These are phyloP conservation scores for apple (Malus domestica) DNA, from an alignment of 306 rosid species.

Conservation along the genomic window ASM211411v1 NC_041790.1:31447501-31448000, in stretches of 20 bases:
- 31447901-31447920: background rate
- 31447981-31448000: constrained; percentile 39
- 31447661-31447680: too few relatives aligned
- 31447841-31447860: background rate
- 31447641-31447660: too few relatives aligned
- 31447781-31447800: background rate
- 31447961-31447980: constrained; percentile 38
- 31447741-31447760: background rate
- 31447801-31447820: background rate
- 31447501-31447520: too few relatives aligned
- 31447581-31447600: too few relatives aligned
- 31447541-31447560: too few relatives aligned
- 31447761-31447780: background rate
- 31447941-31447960: constrained; percentile 10
- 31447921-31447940: constrained; percentile 5
- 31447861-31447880: constrained; percentile 6
- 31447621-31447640: background rate
- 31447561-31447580: too few relatives aligned
- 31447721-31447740: background rate
- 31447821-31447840: background rate
- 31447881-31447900: constrained; percentile 12
- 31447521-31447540: too few relatives aligned
- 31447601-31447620: background rate
- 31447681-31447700: background rate
- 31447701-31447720: background rate